Base-by-base conservation (phyloP, 2,329 filamentous ascomycete species). In the Dichotomopilus funicola region DNA sequence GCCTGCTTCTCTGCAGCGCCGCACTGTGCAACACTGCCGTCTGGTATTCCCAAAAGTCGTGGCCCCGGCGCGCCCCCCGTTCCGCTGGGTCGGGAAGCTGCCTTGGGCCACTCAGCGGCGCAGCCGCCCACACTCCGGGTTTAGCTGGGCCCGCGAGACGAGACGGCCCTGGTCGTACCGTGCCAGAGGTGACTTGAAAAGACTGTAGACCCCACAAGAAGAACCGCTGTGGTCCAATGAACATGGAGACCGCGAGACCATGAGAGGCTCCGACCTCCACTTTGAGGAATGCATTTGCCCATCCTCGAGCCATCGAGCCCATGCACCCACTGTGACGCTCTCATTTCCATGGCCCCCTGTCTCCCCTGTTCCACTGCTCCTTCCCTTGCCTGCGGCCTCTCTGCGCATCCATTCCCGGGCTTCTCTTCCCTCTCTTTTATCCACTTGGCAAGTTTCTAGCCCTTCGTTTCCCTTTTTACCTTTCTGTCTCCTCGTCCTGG, bases 291-390 rank as follows among this genome's bases (percentile, higher is more conserved):
- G 59, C 59, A 61, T 59, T 61, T 38, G 53, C 50, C 19, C 19
- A 27, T 27, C 19, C 19, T 27, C 19, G 19, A 27, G 19, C 19
- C 19, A 27, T 27, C 19, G 19, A 27, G 19, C 48, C 59, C 51
- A 40, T 62, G 61, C 61, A 37, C 53, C 46, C 54, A 34, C 31
- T 55, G 61, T 59, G 58, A 59, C 62, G 54, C 55, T 37, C 56
- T 64, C 62, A 64, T 63, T 63, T 64, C 61, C 58, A 58, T 27
- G 33, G 11, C 34, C 50, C 57, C 56, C 58, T 59, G 53, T 49
- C 52, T 49, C 48, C n/a, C 34, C 38, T 13, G 6, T 27, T 27
- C 19, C 19, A 27, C 19, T 27, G 19, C 19, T 27, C 19, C 19
- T 27, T 27, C 19, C 19, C 19, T 3, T 27, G 19, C 19, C 40